phyloP scores from a whole-genome alignment of 2,329 filamentous ascomycete species.

The Colletotrichum lini region DNA sequence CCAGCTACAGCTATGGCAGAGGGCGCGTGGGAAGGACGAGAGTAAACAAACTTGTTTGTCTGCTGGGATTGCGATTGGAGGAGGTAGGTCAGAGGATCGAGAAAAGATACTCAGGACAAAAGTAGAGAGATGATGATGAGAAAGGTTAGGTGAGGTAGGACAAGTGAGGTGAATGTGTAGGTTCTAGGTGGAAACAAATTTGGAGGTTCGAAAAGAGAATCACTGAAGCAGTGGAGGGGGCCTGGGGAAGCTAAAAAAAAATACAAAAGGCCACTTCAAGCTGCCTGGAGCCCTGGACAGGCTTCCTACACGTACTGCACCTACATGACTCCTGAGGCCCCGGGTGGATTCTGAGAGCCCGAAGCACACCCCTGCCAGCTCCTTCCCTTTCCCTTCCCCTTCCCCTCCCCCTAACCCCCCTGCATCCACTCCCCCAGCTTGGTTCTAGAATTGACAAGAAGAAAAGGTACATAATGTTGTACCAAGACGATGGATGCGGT shows the following conservation, averaged over 20 bases:
- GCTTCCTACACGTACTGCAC: too few species aligned
- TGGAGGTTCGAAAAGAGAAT: conserved; percentile 24
- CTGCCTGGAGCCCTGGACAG: not conserved
- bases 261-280: conserved; percentile 4
- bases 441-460: conserved; percentile 43
- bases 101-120: conserved; percentile 21
- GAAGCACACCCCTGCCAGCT: conserved; percentile 30
- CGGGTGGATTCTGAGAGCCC: conserved; percentile 36
- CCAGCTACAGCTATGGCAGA: conserved; percentile 31
- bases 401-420: conserved; percentile 11
- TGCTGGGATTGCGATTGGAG: conserved; percentile 23
- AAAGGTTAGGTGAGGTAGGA: conserved; percentile 1
- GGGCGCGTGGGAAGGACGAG: conserved; percentile 15
- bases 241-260: not conserved
- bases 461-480: conserved; percentile 39
- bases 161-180: conserved; percentile 22
- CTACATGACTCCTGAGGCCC: not conserved
- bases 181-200: conserved; percentile 21
- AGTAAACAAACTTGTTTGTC: conserved; percentile 24
- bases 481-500: not conserved
- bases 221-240: conserved; percentile 18
- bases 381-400: conserved; percentile 18
- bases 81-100: conserved; percentile 29
- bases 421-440: conserved; percentile 21
- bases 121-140: conserved; percentile 4